Evolutionary conservation across 2,329 filamentous ascomycete species (phyloP).

Genomic region (Fusarium longipes): DNA sequence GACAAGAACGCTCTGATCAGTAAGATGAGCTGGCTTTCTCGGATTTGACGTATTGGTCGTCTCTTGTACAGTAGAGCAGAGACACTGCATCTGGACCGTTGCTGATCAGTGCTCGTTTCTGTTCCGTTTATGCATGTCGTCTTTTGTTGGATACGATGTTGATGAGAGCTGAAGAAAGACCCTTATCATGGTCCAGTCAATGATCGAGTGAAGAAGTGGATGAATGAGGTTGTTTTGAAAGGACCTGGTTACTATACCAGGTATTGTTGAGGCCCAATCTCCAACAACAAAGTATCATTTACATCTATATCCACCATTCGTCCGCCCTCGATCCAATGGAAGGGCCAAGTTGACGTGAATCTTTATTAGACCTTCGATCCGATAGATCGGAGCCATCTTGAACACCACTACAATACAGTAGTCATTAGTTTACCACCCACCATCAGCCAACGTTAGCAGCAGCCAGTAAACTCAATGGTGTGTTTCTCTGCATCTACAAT

Average conservation of each 20-base stretch:
- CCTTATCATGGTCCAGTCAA: neutral
- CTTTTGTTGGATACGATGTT: neutral
- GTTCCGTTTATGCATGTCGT: neutral
- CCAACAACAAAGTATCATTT: neutral
- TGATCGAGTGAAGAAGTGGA: too few species aligned
- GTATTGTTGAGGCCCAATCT: conserved; percentile 8
- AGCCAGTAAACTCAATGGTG: conserved; percentile 5
- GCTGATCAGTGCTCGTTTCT: conserved; percentile 22
- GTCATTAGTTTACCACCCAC: neutral
- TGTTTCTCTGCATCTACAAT: conserved; percentile 17
- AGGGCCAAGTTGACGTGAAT: conserved; percentile 1
- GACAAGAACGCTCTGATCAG: conserved; percentile 12
- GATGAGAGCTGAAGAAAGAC: neutral
- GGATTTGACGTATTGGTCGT: conserved; percentile 14
- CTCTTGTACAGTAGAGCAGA: conserved; percentile 5
- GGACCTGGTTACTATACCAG: conserved; percentile 7
- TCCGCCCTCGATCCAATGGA: conserved; percentile 4
- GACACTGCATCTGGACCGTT: conserved; percentile 16
- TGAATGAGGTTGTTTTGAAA: neutral
- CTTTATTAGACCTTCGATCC: conserved; percentile 25
- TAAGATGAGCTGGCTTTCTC: conserved; percentile 35
- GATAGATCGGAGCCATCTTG: conserved; percentile 32
- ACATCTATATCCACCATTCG: conserved; percentile 6
- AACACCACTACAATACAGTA: conserved; percentile 9
- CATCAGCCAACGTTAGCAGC: neutral